phyloP scores from a whole-genome alignment of 495 filamentous ascomycete species.

The Massariosphaeria phaeospora region DNA sequence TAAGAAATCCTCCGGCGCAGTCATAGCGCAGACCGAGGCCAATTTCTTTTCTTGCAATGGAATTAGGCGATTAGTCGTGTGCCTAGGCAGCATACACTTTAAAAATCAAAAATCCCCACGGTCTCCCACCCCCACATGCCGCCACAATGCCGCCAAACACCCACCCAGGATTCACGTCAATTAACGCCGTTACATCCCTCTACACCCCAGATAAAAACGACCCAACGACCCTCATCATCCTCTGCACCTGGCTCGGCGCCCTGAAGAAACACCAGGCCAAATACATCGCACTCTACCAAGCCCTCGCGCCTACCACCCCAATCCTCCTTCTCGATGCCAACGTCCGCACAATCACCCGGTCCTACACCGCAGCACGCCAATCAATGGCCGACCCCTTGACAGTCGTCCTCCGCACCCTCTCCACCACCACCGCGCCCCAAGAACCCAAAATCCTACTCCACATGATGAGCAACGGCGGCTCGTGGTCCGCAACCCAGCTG shows the following conservation, averaged over 20 bases:
- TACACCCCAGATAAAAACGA: conserved; percentile 15
- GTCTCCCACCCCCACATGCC: no score
- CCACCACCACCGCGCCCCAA: background rate
- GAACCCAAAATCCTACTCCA: conserved; percentile 6
- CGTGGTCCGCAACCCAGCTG: conserved; percentile 1
- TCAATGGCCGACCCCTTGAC: background rate
- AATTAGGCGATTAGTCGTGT: no score
- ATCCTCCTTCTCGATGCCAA: conserved; percentile 34
- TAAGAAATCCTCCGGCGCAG: no score
- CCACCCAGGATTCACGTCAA: background rate
- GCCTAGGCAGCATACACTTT: no score
- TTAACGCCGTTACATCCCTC: conserved; percentile 5
- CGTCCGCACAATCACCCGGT: background rate
- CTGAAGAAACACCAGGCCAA: conserved; percentile 27
- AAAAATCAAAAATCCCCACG: no score
- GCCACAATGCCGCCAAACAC: no score
- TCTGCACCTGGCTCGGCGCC: conserved; percentile 36
- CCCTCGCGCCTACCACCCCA: conserved; percentile 24
- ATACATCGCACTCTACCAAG: conserved; percentile 28
- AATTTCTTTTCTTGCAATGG: no score
- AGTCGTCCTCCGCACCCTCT: background rate
- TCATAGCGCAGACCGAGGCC: no score
- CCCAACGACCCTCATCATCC: conserved; percentile 21
- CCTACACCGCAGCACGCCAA: background rate
- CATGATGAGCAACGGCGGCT: conserved; percentile 7